Percentiles rank a stretch among this genome's conserved stretches.
These are phyloP conservation scores for Middelhovenomyces tepae DNA, from an alignment of 805 yeast species.

Conservation along the genomic window DNA sequence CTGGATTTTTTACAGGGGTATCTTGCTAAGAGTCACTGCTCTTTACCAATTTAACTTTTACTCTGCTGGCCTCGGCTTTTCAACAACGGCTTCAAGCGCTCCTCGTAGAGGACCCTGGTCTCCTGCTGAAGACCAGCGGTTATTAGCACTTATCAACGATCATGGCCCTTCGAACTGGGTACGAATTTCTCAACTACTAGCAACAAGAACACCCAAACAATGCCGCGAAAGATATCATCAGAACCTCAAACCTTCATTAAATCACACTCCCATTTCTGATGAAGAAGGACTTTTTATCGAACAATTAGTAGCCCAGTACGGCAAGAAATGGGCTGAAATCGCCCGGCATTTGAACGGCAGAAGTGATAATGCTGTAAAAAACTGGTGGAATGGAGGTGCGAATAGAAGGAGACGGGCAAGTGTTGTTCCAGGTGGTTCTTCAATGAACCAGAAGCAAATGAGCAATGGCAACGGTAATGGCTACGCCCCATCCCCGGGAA, in stretches of 20 bases:
- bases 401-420: slow-evolving; percentile 51
- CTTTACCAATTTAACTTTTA: too few species aligned
- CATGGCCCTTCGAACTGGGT: slow-evolving; percentile 89
- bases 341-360: slow-evolving; percentile 82
- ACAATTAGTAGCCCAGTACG: slow-evolving; percentile 65
- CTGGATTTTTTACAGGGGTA: too few species aligned
- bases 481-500: slow-evolving; percentile 1
- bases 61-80: too few species aligned
- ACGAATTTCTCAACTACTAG: slow-evolving; percentile 61
- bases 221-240: slow-evolving; percentile 89
- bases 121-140: slow-evolving; percentile 67
- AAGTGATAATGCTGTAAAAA: slow-evolving; percentile 83
- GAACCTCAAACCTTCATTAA: slow-evolving; percentile 75
- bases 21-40: too few species aligned
- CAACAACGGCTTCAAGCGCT: slow-evolving; percentile 9
- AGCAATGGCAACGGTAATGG: slow-evolving; percentile 5
- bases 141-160: slow-evolving; percentile 56
- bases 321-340: slow-evolving; percentile 91
- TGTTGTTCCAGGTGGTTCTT: slow-evolving; percentile 4
- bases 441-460: slow-evolving; percentile 4
- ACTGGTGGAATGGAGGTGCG: slow-evolving; percentile 97
- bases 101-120: slow-evolving; percentile 78
- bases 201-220: slow-evolving; percentile 81
- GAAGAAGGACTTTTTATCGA: slow-evolving; percentile 82
- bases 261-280: slow-evolving; percentile 70